These are phyloP conservation scores for Amanita thiersii DNA, from an alignment of 768 basidiomycete genomes.

Conservation along the genomic window DNA sequence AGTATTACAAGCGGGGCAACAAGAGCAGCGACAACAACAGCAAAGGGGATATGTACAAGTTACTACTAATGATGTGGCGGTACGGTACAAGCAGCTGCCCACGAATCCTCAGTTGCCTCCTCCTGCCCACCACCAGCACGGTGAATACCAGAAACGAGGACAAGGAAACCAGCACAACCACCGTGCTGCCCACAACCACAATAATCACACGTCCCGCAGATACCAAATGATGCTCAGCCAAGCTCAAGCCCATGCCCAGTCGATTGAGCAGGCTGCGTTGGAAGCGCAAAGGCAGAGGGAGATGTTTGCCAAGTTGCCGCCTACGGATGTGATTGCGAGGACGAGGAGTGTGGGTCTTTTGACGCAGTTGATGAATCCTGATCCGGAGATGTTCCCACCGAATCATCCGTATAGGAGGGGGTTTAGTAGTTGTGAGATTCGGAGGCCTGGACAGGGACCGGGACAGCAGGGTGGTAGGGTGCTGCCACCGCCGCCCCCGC, in stretches of 20 bases:
- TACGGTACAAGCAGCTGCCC: slow-evolving; percentile 19
- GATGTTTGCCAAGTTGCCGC: slow-evolving; percentile 66
- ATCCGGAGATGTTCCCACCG: slow-evolving; percentile 49
- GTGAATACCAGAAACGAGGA: slow-evolving; percentile 7
- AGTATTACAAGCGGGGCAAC: slow-evolving; percentile 10
- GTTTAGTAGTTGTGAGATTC: slow-evolving; percentile 40
- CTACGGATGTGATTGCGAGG: slow-evolving; percentile 30
- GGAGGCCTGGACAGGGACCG: slow-evolving; percentile 12
- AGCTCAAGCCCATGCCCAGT: slow-evolving; percentile 21
- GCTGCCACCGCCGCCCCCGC: slow-evolving; percentile 8
- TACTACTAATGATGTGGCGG: slow-evolving; percentile 4
- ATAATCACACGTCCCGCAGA: slow-evolving; percentile 14
- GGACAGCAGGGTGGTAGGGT: slow-evolving; percentile 11
- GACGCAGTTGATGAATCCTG: slow-evolving; percentile 65
- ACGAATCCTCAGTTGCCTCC: slow-evolving; percentile 10
- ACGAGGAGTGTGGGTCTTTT: slow-evolving; percentile 46
- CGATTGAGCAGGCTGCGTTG: slow-evolving; percentile 41
- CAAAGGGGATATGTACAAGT: slow-evolving; percentile 1
- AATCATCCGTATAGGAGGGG: slow-evolving; percentile 52
- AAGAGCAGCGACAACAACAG: slow-evolving; percentile 14
- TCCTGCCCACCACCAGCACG: slow-evolving; percentile 9
- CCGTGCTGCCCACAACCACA: no score
- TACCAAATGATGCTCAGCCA: slow-evolving; percentile 13
- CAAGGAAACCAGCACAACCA: slow-evolving; percentile 8
- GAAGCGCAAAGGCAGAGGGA: slow-evolving; percentile 62